These are phyloP conservation scores for Bruguiera hainesii DNA, from an alignment of 441 rosid species.

Conservation along the genomic window DNA sequence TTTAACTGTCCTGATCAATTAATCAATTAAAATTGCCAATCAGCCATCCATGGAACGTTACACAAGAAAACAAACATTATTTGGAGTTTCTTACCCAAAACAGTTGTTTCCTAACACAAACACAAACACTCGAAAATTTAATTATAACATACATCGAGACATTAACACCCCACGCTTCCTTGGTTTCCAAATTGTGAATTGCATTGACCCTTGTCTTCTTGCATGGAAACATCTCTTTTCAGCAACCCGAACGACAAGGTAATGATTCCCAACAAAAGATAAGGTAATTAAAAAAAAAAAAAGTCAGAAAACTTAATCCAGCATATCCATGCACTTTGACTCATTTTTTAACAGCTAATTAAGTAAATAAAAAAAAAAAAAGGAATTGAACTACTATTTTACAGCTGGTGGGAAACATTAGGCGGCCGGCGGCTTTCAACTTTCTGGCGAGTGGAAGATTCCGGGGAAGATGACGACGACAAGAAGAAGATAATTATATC, in stretches of 20 bases:
- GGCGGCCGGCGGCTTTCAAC: slow-evolving; percentile 14
- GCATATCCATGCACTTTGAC: not conserved
- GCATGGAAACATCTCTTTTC: slow-evolving; percentile 19
- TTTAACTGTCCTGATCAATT: not conserved
- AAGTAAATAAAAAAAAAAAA: not conserved
- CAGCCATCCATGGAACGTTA: not conserved
- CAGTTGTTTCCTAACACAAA: slow-evolving; percentile 1
- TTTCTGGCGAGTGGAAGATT: slow-evolving; percentile 20
- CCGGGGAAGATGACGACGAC: slow-evolving; percentile 32
- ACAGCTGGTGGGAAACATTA: slow-evolving; percentile 11
- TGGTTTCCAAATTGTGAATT: slow-evolving; percentile 24
- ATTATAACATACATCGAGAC: slow-evolving; percentile 23
- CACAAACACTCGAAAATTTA: not conserved
- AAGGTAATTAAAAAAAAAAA: not conserved
- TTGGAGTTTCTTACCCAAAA: not conserved
- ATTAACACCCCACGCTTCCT: slow-evolving; percentile 32
- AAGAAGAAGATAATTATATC: slow-evolving; percentile 52
- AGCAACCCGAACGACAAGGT: slow-evolving; percentile 7
- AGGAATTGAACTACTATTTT: not conserved
- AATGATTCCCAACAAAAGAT: slow-evolving; percentile 11
- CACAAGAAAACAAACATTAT: not conserved
- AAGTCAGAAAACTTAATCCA: not conserved
- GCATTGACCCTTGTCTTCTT: slow-evolving; percentile 23
- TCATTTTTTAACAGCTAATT: no score
- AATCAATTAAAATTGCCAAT: not conserved